Conservation (phyloP, 441 rosid genomes). For the Manihot esculenta region DNA sequence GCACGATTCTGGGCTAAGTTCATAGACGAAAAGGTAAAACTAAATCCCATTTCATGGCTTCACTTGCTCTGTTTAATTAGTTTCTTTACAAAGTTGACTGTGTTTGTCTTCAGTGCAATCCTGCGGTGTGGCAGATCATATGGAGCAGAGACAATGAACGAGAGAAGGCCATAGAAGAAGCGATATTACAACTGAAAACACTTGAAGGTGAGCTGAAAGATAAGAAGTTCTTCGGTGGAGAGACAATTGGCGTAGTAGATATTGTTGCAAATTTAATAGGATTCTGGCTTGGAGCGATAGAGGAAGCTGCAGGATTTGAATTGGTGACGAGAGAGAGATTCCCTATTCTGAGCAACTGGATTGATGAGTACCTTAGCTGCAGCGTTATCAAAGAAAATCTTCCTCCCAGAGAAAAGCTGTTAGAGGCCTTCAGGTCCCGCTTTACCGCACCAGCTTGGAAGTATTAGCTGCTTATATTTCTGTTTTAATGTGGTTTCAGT, state of each 20-base stretch:
- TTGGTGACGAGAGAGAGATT: conserved; percentile 33
- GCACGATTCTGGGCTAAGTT: conserved; percentile 64
- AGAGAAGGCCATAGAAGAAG: conserved; percentile 25
- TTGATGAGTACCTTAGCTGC: conserved; percentile 27
- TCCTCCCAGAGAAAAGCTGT: conserved; percentile 43
- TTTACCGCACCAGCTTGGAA: conserved; percentile 2
- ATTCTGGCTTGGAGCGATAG: conserved; percentile 25
- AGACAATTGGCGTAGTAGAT: conserved; percentile 39
- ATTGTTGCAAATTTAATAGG: conserved; percentile 33
- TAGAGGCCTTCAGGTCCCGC: conserved; percentile 24
- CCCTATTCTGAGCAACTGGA: conserved; percentile 38
- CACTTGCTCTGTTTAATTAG: too few species aligned
- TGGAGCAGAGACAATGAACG: conserved; percentile 35
- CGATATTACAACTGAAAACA: conserved; percentile 27
- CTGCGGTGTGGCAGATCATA: conserved; percentile 24
- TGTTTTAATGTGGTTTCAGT: too few species aligned
- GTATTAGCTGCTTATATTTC: too few species aligned
- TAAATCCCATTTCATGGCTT: too few species aligned
- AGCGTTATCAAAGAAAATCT: conserved; percentile 38
- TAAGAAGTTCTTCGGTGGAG: conserved; percentile 49
- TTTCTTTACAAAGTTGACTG: too few species aligned
- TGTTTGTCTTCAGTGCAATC: conserved; percentile 25
- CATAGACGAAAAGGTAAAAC: conserved; percentile 49
- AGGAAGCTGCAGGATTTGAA: conserved; percentile 30
- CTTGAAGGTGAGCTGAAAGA: conserved; percentile 50